These are phyloP conservation scores for Fusarium virguliforme DNA, from an alignment of 2,329 filamentous ascomycete genomes.

Conservation along the genomic window DNA sequence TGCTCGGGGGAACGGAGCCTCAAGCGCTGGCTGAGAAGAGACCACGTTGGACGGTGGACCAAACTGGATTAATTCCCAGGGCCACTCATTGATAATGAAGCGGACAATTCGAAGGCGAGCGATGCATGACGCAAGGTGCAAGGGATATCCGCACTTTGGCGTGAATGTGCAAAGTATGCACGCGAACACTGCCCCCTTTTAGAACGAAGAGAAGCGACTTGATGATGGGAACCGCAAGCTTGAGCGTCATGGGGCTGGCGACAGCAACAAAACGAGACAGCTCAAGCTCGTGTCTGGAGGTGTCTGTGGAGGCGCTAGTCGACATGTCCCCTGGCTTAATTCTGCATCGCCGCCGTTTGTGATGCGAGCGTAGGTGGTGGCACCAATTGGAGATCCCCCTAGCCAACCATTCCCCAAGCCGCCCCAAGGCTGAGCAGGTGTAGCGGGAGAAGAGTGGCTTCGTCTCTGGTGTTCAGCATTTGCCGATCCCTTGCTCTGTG, in stretches of 20 bases:
- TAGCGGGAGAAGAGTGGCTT: not conserved
- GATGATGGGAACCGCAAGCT: not conserved
- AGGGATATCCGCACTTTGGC: not conserved
- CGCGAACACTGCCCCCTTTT: not conserved
- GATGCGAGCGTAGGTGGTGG: not conserved
- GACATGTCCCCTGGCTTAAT: slow-evolving; percentile 2
- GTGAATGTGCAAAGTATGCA: not conserved
- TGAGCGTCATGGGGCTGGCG: not conserved
- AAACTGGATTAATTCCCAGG: not conserved
- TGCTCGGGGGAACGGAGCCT: not conserved
- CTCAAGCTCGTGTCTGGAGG: not conserved
- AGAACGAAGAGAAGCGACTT: not conserved
- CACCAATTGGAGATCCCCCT: not conserved
- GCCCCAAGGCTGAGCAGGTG: not conserved
- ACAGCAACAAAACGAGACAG: not conserved
- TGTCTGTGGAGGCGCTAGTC: slow-evolving; percentile 2
- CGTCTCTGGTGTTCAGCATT: not conserved
- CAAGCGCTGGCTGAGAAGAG: not conserved
- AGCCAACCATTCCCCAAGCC: not conserved
- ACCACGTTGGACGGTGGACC: not conserved
- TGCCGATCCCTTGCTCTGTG: not conserved
- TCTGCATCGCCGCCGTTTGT: not conserved
- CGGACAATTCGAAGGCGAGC: not conserved
- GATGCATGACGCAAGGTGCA: slow-evolving; percentile 2
- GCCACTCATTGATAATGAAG: slow-evolving; percentile 2